Evolutionary conservation across 306 rosid species (phyloP).

Genomic region (Medicago arabica): DNA sequence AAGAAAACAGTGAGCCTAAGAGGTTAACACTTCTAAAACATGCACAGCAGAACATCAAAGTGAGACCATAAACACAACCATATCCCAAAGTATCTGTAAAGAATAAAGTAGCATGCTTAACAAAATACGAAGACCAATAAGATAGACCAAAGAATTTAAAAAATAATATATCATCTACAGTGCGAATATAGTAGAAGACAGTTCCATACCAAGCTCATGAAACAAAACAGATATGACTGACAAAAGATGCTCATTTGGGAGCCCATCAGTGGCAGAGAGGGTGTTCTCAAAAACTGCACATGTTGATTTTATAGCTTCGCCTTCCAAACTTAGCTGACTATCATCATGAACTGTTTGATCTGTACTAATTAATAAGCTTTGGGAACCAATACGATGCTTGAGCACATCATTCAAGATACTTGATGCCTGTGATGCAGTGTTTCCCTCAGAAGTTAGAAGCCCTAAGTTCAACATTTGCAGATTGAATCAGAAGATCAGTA

Average conservation of each 20-base stretch:
- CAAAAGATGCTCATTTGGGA: constrained; percentile 68
- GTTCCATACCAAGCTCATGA: constrained; percentile 72
- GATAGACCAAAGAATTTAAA: constrained; percentile 12
- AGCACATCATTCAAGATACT: constrained; percentile 69
- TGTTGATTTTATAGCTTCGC: constrained; percentile 55
- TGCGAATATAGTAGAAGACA: constrained; percentile 18
- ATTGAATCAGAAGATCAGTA: constrained; percentile 48
- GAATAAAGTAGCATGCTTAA: constrained; percentile 7
- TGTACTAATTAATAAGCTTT: constrained; percentile 41
- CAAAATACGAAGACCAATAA: constrained; percentile 23
- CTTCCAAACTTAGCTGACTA: constrained; percentile 52
- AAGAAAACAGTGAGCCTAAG: constrained; percentile 5
- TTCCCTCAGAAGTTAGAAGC: constrained; percentile 68
- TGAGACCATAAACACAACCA: constrained; percentile 13
- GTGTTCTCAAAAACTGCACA: constrained; percentile 69
- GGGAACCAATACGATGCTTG: constrained; percentile 50
- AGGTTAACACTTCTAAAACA: constrained; percentile 27
- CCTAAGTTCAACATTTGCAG: constrained; percentile 57
- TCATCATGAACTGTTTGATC: constrained; percentile 48
- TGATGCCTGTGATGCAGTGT: constrained; percentile 71
- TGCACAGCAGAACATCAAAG: constrained; percentile 21
- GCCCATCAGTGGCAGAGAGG: constrained; percentile 60
- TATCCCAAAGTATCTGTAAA: constrained; percentile 16
- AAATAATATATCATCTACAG: neutral
- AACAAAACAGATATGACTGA: constrained; percentile 75